Evolutionary conservation across 2,329 filamentous ascomycete species (phyloP).

Genomic region (Aspergillus puulaauensis): DNA sequence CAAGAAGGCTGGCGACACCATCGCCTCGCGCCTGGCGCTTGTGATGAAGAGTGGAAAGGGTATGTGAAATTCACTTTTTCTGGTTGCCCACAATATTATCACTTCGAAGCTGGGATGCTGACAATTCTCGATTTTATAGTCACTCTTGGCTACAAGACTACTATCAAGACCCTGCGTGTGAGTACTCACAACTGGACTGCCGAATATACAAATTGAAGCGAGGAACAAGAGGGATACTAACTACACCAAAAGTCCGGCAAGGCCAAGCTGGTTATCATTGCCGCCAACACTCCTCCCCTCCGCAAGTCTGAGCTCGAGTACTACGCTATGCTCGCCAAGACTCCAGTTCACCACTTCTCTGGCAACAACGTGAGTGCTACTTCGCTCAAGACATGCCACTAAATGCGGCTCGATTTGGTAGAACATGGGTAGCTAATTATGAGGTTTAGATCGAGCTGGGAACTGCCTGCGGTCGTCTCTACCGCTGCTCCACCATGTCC

Average conservation of each 20-base stretch:
- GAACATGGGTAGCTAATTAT: constrained; percentile 54
- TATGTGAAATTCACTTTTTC: constrained; percentile 19
- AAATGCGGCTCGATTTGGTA: constrained; percentile 12
- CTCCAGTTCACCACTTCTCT: constrained; percentile 93
- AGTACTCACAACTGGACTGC: constrained; percentile 6
- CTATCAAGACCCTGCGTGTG: constrained; percentile 78
- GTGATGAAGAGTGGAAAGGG: constrained; percentile 61
- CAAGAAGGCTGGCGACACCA: constrained; percentile 78
- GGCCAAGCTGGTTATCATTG: constrained; percentile 97
- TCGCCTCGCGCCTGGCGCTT: constrained; percentile 69
- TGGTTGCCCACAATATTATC: not conserved
- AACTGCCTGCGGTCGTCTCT: constrained; percentile 98
- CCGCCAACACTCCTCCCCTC: constrained; percentile 95
- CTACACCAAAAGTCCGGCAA: constrained; percentile 65
- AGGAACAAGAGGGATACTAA: not conserved
- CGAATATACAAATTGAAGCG: not conserved
- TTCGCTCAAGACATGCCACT: not conserved
- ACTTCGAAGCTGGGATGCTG: not conserved
- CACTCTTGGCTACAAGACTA: constrained; percentile 86
- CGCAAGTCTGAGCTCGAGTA: constrained; percentile 97
- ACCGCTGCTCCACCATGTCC: constrained; percentile 96
- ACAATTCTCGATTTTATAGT: constrained; percentile 48
- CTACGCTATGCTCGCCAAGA: constrained; percentile 91
- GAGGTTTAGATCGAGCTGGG: constrained; percentile 84
- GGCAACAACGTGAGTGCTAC: constrained; percentile 91